Percentiles rank a stretch among this genome's conserved stretches.
Conservation (phyloP, 768 basidiomycete genomes). For the Pulveroboletus sp. region DNA sequence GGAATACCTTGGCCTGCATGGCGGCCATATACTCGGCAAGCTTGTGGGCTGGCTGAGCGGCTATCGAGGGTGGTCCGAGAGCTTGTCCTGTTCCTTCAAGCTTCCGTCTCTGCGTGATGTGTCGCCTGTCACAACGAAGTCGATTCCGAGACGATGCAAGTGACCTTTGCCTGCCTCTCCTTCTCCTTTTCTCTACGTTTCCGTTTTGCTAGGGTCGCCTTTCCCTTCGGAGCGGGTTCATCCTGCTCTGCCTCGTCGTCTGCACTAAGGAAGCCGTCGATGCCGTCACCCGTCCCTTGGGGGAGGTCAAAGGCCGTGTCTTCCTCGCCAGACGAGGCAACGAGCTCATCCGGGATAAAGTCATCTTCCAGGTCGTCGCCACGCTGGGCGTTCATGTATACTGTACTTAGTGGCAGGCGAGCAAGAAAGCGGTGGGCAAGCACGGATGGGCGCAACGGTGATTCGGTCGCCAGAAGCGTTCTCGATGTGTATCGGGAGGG, state of each 20-base stretch:
- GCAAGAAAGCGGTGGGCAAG: constrained; percentile 2
- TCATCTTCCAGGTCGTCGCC: constrained; percentile 86
- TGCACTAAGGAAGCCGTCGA: constrained; percentile 39
- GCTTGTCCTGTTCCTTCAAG: constrained; percentile 42
- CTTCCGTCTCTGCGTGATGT: constrained; percentile 53
- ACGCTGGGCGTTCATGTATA: constrained; percentile 32
- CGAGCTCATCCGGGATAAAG: constrained; percentile 64
- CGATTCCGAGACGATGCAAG: constrained; percentile 10
- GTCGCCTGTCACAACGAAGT: constrained; percentile 5
- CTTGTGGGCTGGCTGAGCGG: constrained; percentile 50
- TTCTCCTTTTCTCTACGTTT: constrained; percentile 73
- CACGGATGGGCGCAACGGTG: too few relatives aligned
- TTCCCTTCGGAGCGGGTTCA: constrained; percentile 19
- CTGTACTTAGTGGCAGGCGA: not conserved
- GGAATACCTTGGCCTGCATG: constrained; percentile 66
- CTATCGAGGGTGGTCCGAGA: constrained; percentile 41
- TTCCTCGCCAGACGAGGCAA: constrained; percentile 62
- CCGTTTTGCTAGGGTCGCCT: constrained; percentile 46
- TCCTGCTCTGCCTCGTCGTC: constrained; percentile 41
- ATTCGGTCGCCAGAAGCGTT: too few relatives aligned
- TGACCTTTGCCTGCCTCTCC: constrained; percentile 66
- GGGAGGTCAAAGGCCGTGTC: constrained; percentile 22
- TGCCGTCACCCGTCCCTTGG: constrained; percentile 32
- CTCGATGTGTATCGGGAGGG: too few relatives aligned
- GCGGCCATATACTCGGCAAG: constrained; percentile 61